Evolutionary conservation across 257 asterid genomes (phyloP).

Genomic region (Plectranthus barbatus): DNA sequence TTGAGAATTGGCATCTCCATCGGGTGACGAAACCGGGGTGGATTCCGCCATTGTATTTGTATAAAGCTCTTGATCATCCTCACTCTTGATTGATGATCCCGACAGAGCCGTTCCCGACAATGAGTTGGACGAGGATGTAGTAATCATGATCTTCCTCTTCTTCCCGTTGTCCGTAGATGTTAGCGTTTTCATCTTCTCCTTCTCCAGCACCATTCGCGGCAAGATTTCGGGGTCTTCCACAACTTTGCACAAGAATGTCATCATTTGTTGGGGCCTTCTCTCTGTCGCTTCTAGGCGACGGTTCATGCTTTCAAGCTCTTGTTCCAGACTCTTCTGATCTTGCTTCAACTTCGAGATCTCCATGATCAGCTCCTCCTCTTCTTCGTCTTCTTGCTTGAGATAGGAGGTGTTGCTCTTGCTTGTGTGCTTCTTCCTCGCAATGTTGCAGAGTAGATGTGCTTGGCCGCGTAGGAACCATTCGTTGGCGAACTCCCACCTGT

Average conservation of each 20-base stretch:
- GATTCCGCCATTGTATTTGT: conserved; percentile 4
- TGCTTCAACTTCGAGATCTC: conserved; percentile 41
- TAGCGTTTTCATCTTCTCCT: conserved; percentile 20
- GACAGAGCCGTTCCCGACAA: conserved; percentile 28
- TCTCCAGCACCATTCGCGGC: conserved; percentile 51
- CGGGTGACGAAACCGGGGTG: conserved; percentile 35
- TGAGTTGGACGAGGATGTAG: conserved; percentile 34
- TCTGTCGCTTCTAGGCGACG: conserved; percentile 76
- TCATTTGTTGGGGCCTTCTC: conserved; percentile 77
- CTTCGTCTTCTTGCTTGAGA: conserved; percentile 13
- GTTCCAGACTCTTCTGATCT: conserved; percentile 59
- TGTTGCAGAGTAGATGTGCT: conserved; percentile 58
- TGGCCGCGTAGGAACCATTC: conserved; percentile 88
- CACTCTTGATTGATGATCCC: conserved; percentile 47
- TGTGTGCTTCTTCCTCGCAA: conserved; percentile 40
- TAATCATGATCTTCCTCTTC: conserved; percentile 25
- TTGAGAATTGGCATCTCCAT: conserved; percentile 14
- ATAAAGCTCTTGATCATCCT: conserved; percentile 40
- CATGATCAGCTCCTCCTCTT: conserved; percentile 14
- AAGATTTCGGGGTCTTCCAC: conserved; percentile 66
- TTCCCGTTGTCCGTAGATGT: conserved; percentile 25
- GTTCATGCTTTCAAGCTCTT: conserved; percentile 59
- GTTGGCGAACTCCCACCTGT: conserved; percentile 82
- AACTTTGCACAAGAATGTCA: conserved; percentile 69
- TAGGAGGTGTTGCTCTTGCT: background rate